Evolutionary conservation across 139 green algal species (phyloP), one percentile per base, ranked within the genome.

Genomic region (Chlorella sp.): DNA sequence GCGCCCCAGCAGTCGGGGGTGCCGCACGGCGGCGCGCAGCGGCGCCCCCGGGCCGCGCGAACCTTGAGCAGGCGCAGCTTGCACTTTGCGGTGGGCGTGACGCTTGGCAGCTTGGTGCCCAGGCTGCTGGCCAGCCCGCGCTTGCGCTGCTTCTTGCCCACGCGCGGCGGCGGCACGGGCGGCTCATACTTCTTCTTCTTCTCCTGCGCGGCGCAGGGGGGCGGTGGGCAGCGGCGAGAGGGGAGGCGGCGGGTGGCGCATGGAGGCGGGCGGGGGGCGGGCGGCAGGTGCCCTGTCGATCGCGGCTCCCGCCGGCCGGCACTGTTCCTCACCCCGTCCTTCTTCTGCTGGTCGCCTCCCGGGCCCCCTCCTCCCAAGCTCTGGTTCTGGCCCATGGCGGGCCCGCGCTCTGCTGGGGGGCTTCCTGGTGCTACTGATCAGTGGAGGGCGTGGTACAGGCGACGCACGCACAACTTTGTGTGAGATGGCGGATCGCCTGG

Each of bases 161-260:
- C 96, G 25, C 96, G 90, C 1, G 94, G 90, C 11, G 96, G 95
- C 0, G 96, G 94, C 33, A 90, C 88, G 21, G 96, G 94, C 5
- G 94, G 95, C 84, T 98, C 95, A 79, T 92, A 98, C 80, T 98
- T 98, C 86, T 97, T 98, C 84, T 98, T 98, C 85, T 98, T 97
- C 60, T 95, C 85, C 21, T 80, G 45, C 55, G 46, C 19, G 15
- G 46, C 46, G 17, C 17, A 15, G 17, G 15, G 19, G 46, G 46
- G 15, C 46, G n/a, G n/a, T n/a, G n/a, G n/a, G n/a, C n/a, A n/a
- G n/a, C n/a, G n/a, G n/a, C n/a, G n/a, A n/a, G n/a, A n/a, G n/a
- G n/a, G n/a, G n/a, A n/a, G n/a, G n/a, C n/a, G n/a, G n/a, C n/a
- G n/a, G n/a, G n/a, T n/a, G n/a, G n/a, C n/a, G n/a, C n/a, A n/a